Evolutionary conservation across 139 green algal species (phyloP).

Genomic region (Auxenochlorella protothecoides): DNA sequence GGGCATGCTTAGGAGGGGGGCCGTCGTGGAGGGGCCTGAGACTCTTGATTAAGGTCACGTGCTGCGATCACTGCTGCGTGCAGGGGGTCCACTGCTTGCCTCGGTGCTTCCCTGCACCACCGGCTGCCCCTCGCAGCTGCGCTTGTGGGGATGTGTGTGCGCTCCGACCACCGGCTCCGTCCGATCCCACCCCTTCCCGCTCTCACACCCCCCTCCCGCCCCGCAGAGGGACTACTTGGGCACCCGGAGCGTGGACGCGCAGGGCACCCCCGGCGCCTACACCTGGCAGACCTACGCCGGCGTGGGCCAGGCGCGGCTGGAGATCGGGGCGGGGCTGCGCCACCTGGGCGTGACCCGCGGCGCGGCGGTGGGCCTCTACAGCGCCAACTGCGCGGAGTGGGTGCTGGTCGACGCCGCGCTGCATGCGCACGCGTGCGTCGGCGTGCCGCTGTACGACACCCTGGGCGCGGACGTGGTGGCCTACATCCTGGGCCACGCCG

Average conservation of each 20-base stretch:
- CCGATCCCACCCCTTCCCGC: too few relatives aligned
- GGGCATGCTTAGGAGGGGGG: too few relatives aligned
- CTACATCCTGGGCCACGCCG: constrained; percentile 92
- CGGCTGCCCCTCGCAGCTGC: too few relatives aligned
- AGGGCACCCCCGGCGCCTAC: constrained; percentile 40
- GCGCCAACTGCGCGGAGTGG: constrained; percentile 76
- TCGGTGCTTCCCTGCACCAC: too few relatives aligned
- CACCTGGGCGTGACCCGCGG: constrained; percentile 66
- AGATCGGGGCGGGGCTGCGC: constrained; percentile 77
- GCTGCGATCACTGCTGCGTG: not conserved
- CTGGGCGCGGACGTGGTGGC: constrained; percentile 85
- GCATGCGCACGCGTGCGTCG: constrained; percentile 74
- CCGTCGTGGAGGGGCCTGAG: too few relatives aligned
- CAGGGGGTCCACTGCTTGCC: too few relatives aligned
- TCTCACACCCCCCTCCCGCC: too few relatives aligned
- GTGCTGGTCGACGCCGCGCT: constrained; percentile 74
- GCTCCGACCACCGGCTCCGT: too few relatives aligned
- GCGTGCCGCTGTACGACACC: constrained; percentile 96
- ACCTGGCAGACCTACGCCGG: constrained; percentile 54
- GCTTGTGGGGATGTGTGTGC: too few relatives aligned
- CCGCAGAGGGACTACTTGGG: constrained; percentile 32
- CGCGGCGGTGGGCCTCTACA: constrained; percentile 76
- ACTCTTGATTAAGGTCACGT: too few relatives aligned
- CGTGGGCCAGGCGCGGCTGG: constrained; percentile 57
- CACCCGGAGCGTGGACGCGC: constrained; percentile 9